Conservation (phyloP, 495 filamentous ascomycete species). For the Penicillium ochrochloron region DNA sequence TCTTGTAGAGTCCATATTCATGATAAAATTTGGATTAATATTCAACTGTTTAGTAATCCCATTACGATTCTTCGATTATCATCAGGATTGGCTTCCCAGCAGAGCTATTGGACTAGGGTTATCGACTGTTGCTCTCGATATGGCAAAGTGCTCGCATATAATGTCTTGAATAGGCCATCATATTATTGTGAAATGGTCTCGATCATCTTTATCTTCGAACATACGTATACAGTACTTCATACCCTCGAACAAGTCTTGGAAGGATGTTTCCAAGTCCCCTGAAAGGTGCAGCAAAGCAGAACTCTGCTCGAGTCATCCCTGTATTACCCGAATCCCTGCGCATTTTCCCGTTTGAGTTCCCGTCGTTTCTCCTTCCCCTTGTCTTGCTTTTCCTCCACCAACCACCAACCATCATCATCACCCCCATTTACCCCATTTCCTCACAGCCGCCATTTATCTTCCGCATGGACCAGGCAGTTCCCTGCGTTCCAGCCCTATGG, state of each 20-base stretch:
- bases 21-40: background rate
- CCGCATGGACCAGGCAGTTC: slow-evolving; percentile 10
- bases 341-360: slow-evolving; percentile 19
- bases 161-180: background rate
- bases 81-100: background rate
- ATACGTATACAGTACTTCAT: background rate
- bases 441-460: background rate
- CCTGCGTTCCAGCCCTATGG: slow-evolving; percentile 23
- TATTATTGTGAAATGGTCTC: background rate
- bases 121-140: slow-evolving; percentile 1
- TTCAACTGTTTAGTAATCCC: background rate
- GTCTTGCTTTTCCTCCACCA: background rate
- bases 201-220: background rate
- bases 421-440: background rate
- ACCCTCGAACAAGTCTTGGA: background rate
- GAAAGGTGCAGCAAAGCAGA: slow-evolving; percentile 18
- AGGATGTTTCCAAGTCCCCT: slow-evolving; percentile 15
- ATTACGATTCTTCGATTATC: background rate
- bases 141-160: slow-evolving; percentile 1
- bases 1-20: background rate
- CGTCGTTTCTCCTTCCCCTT: slow-evolving; percentile 12
- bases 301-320: background rate
- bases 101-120: slow-evolving; percentile 3
- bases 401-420: background rate
- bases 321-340: slow-evolving; percentile 14